Percentiles rank a stretch among this genome's conserved stretches.
Conservation (phyloP, 768 basidiomycete genomes). For the Hericium coralloides region DNA sequence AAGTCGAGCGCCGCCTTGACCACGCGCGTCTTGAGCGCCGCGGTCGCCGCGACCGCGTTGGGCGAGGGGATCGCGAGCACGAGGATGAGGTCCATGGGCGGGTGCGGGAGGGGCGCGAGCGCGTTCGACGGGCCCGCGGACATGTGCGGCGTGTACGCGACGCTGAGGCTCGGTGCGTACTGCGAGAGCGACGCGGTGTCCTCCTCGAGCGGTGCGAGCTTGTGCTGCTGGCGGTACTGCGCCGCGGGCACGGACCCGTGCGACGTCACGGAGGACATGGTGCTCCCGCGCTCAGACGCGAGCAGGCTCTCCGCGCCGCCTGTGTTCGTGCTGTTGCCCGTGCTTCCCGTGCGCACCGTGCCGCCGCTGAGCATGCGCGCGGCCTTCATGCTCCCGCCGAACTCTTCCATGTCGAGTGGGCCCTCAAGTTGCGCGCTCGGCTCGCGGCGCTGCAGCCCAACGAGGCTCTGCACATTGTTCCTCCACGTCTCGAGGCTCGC, state of each 20-base stretch:
- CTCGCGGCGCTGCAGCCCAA: slow-evolving; percentile 54
- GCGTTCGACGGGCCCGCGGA: slow-evolving; percentile 73
- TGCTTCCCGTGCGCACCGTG: slow-evolving; percentile 46
- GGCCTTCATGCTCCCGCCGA: slow-evolving; percentile 68
- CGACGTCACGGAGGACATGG: slow-evolving; percentile 67
- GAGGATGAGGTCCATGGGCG: slow-evolving; percentile 86
- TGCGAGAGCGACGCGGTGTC: slow-evolving; percentile 8
- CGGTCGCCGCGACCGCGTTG: slow-evolving; percentile 62
- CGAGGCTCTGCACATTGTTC: slow-evolving; percentile 69
- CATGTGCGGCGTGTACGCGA: slow-evolving; percentile 39
- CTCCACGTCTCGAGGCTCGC: slow-evolving; percentile 87
- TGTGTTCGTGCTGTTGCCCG: slow-evolving; percentile 13
- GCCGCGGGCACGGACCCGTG: slow-evolving; percentile 13
- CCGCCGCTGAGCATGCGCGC: slow-evolving; percentile 76
- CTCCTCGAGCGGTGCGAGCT: slow-evolving; percentile 15
- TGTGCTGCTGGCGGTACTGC: slow-evolving; percentile 3
- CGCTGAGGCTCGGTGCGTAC: background rate
- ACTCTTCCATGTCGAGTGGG: slow-evolving; percentile 45
- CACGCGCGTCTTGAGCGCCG: slow-evolving; percentile 80
- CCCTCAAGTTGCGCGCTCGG: slow-evolving; percentile 27
- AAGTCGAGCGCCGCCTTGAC: slow-evolving; percentile 88
- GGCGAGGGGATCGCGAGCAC: slow-evolving; percentile 82
- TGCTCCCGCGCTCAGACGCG: slow-evolving; percentile 52
- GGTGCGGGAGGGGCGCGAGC: slow-evolving; percentile 74
- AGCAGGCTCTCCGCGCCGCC: slow-evolving; percentile 43